A percentile compares a stretch with the other conserved stretches of the same genome.
Conservation (phyloP, 306 rosid species). For the Acacia acuminata region DNA sequence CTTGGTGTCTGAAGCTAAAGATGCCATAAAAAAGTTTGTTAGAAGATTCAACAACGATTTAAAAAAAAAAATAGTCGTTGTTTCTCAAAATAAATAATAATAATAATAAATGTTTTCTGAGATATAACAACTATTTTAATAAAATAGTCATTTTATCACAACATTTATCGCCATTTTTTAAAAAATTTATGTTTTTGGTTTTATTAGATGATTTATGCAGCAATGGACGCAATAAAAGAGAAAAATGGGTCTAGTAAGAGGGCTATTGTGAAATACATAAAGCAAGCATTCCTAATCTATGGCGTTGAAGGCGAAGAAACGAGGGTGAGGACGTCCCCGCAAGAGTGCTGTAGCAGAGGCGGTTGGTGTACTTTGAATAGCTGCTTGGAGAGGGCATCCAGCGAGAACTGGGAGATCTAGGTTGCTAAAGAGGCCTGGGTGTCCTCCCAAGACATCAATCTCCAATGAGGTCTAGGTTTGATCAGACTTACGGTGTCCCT, state of each 20-base stretch:
- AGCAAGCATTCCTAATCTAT: constrained; percentile 55
- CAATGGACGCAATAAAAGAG: constrained; percentile 75
- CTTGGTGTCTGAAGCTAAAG: too few relatives aligned
- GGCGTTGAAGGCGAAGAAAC: constrained; percentile 44
- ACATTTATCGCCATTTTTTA: too few relatives aligned
- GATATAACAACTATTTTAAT: too few relatives aligned
- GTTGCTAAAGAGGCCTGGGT: constrained; percentile 48
- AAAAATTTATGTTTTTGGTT: background rate
- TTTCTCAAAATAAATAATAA: too few relatives aligned
- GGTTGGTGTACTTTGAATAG: constrained; percentile 14
- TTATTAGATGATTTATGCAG: constrained; percentile 69
- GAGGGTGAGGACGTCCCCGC: constrained; percentile 61
- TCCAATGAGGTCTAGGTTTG: constrained; percentile 27
- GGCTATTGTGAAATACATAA: constrained; percentile 78
- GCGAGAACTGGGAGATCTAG: constrained; percentile 45
- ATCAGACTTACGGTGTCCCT: too few relatives aligned
- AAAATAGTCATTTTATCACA: too few relatives aligned
- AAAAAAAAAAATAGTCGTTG: too few relatives aligned
- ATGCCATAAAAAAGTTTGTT: too few relatives aligned
- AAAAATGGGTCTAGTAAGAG: constrained; percentile 75
- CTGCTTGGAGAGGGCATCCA: constrained; percentile 62
- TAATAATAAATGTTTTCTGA: too few relatives aligned
- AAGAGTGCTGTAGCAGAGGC: constrained; percentile 1
- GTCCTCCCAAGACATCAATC: constrained; percentile 48
- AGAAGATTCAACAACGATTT: too few relatives aligned